These are phyloP conservation scores for Phallus indusiatus DNA, from an alignment of 768 basidiomycete species.

Conservation along the genomic window DNA sequence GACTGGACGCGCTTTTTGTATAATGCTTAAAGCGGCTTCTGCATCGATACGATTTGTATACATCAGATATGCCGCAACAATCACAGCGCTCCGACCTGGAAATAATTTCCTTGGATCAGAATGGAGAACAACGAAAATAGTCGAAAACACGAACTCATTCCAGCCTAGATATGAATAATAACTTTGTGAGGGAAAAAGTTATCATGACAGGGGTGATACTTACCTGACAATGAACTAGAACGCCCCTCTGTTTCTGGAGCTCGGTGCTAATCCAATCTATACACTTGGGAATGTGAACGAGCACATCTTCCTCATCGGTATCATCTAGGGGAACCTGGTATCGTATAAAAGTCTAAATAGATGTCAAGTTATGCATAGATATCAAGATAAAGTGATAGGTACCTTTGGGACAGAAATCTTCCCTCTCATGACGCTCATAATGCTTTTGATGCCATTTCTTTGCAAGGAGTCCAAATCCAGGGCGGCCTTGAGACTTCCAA, in stretches of 20 bases:
- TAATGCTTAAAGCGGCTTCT: conserved; percentile 55
- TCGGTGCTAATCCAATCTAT: conserved; percentile 80
- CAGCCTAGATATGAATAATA: conserved; percentile 45
- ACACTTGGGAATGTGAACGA: conserved; percentile 66
- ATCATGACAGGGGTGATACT: background rate
- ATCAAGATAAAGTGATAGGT: conserved; percentile 11
- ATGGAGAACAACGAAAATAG: background rate
- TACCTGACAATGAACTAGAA: conserved; percentile 78
- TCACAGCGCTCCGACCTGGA: conserved; percentile 72
- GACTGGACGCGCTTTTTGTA: conserved; percentile 54
- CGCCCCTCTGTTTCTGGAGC: conserved; percentile 61
- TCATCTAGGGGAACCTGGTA: conserved; percentile 77
- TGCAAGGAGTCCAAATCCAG: conserved; percentile 51
- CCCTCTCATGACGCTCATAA: conserved; percentile 66
- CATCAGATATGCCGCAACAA: conserved; percentile 88
- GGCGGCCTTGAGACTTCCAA: conserved; percentile 71
- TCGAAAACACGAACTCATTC: conserved; percentile 43
- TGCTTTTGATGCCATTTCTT: conserved; percentile 63
- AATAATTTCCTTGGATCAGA: conserved; percentile 4
- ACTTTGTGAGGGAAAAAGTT: background rate
- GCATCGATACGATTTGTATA: conserved; percentile 49
- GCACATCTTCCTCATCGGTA: conserved; percentile 63
- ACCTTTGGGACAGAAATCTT: conserved; percentile 59
- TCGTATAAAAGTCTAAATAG: conserved; percentile 60
- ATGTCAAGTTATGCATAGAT: conserved; percentile 1